Base-by-base conservation (phyloP, 371 early-diverging fungal species). In the Syncephalastrum racemosum region DNA sequence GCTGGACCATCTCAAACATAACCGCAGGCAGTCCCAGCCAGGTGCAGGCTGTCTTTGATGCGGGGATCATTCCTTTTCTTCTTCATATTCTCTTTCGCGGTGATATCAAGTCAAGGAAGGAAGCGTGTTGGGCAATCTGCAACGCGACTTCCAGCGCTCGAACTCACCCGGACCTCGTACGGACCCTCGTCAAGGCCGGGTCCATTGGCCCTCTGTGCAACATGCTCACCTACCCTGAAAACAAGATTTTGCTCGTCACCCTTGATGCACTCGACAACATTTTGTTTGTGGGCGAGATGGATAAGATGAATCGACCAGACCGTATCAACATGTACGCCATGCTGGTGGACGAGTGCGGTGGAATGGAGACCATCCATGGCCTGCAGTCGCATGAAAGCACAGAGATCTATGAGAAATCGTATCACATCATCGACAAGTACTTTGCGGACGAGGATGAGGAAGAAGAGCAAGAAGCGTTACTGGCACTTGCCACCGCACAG, bases 1-100 rank as follows among this genome's bases (percentile, higher is more conserved):
- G 99, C 83, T 99, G 99, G 99, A 96, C 98, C 13, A 88, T 99
- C 53, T 98, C 98, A 20, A 99, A 99, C 81, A 94, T 99, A 69
- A 97, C 99, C 31, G 99, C 99, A 8, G 99, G 99, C 42, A 96
- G 92, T 58, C 80, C 89, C 15, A 73, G 70, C 7, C 99, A 99
- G 74, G 95, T 99, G 65, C 90, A 95, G 74, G 87, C 85, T 14
- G 90, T 99, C 25, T 92, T 99, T 58, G 94, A 99, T 52, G 89
- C 90, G 54, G 93, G 90, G 63, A 77, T 99, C 45, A 86, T 99
- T 57, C 93, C 92, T 6, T 88, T 94, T 7, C 84, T 99, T 46
- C 84, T 98, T 57, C 80, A 91, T 62, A 86, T 96, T 22, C 84
- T 99, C 56, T 81, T 77, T 22, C 85, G 87, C 20, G 87, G 72